Percentiles rank a stretch among this genome's conserved stretches.
Conservation (phyloP, 2,329 filamentous ascomycete genomes). For the Aspergillus sp. region DNA sequence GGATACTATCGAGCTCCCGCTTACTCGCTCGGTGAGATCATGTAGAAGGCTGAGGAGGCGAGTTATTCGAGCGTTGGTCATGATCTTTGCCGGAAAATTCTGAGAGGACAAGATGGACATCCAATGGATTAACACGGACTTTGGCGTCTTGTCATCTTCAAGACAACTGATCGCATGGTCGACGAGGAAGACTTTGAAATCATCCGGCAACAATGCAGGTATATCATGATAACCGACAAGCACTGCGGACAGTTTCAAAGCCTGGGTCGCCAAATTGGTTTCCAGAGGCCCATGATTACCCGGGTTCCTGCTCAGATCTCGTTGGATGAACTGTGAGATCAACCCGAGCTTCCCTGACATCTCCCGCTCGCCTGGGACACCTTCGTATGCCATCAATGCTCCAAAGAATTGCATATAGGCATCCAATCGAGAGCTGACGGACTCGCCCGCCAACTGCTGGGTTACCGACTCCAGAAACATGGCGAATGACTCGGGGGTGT, state of each 20-base stretch:
- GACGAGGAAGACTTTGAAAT: slow-evolving; percentile 70
- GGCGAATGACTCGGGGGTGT: slow-evolving; percentile 52
- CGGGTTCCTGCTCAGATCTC: slow-evolving; percentile 62
- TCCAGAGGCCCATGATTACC: slow-evolving; percentile 49
- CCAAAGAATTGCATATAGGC: slow-evolving; percentile 74
- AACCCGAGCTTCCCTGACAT: slow-evolving; percentile 66
- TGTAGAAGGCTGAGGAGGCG: slow-evolving; percentile 63
- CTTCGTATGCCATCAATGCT: slow-evolving; percentile 70
- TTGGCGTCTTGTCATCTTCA: slow-evolving; percentile 58
- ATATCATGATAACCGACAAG: slow-evolving; percentile 69
- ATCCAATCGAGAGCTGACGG: slow-evolving; percentile 66
- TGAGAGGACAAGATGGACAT: slow-evolving; percentile 75
- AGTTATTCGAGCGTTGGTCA: slow-evolving; percentile 62
- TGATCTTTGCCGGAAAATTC: slow-evolving; percentile 63
- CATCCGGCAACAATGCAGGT: slow-evolving; percentile 59
- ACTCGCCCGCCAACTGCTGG: slow-evolving; percentile 66
- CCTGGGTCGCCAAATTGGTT: slow-evolving; percentile 63
- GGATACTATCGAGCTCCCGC: slow-evolving; percentile 70
- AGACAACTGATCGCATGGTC: slow-evolving; percentile 71
- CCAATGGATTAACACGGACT: slow-evolving; percentile 67
- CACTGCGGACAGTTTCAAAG: slow-evolving; percentile 65
- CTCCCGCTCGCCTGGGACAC: slow-evolving; percentile 64
- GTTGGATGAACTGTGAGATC: slow-evolving; percentile 71
- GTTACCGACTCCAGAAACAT: slow-evolving; percentile 79
- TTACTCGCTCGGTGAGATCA: slow-evolving; percentile 61